Base-by-base conservation (phyloP, 129 eudicot species). In the Saposhnikovia divaricata region DNA sequence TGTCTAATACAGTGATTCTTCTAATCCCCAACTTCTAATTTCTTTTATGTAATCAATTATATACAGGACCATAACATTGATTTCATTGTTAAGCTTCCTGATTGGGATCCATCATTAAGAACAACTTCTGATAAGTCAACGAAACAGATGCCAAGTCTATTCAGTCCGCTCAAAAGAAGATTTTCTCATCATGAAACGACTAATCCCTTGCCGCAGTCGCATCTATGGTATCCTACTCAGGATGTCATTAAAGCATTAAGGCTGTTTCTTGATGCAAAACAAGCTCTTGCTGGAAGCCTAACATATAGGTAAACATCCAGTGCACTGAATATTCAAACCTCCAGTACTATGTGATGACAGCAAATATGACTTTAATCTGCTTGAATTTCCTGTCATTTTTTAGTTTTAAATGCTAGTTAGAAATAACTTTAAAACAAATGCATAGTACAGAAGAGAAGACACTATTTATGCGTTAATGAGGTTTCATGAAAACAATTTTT, bases 61-160 rank as follows among this genome's bases (percentile, higher is more conserved):
- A 40, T 82, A 77, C 88, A 95, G 99, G 94, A 90, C 84, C 99
- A 95, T 75, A 95, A 95, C 87, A 90, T 75, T 31, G 99, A 95
- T 83, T 95, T 84, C 84, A 94, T 94, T 25, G 97, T 94, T 61
- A 82, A 88, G 78, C 90, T 94, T 80, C 98, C 98, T 21, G 97
- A 92, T 83, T 92, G 97, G 99, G 97, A 90, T 83, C 99, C 99
- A 13, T 83, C 84, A 8, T 59, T n/a, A 27, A 39, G 76, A 81
- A 69, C 42, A 42, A 68, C 46, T 44, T 53, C 83, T 78, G 77
- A 28, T 81, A 80, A 63, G 74, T 27, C 85, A 34, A 46, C 42
- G 34, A 68, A 80, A 57, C 80, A 73, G 59, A 79, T 79, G 80
- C 86, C 76, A 74, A 82, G 79, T 51, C 79, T 75, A 69, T 59